phyloP scores from a whole-genome alignment of 495 filamentous ascomycete species.

The Aspergillus hancockii region DNA sequence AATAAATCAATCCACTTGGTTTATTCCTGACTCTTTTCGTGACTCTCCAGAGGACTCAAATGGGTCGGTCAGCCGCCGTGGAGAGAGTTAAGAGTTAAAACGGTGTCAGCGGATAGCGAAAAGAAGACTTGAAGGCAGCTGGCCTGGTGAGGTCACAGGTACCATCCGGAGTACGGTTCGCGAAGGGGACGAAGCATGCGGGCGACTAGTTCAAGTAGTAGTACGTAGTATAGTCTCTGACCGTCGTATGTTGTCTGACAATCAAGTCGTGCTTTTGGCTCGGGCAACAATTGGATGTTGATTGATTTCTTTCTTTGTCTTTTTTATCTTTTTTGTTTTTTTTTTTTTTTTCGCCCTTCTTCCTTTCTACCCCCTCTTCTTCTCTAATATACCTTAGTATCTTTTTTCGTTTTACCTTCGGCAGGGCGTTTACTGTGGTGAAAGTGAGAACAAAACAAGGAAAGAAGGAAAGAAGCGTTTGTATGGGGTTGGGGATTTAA shows the following conservation, averaged over 20 bases:
- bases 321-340: conserved; percentile 3
- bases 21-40: conserved; percentile 7
- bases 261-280: no score
- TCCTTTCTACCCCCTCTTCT: background rate
- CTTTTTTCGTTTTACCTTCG: no score
- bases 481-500: background rate
- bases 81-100: conserved; percentile 9
- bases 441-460: conserved; percentile 1
- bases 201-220: conserved; percentile 1
- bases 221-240: no score
- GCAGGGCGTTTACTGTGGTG: background rate
- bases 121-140: conserved; percentile 41
- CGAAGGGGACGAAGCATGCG: conserved; percentile 29
- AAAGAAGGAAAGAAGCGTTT: background rate
- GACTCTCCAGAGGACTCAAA: conserved; percentile 2
- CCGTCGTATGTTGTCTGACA: no score
- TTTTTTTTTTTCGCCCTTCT: background rate
- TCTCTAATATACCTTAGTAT: background rate
- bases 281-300: background rate
- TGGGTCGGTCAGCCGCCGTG: conserved; percentile 12
- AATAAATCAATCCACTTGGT: conserved; percentile 9
- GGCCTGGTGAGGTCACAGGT: conserved; percentile 40
- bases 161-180: conserved; percentile 30
- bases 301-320: background rate
- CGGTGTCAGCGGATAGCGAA: conserved; percentile 23